Percentiles rank a stretch among this genome's conserved stretches.
These are phyloP conservation scores for Colletotrichum sp. DNA, from an alignment of 2,329 filamentous ascomycete genomes.

Conservation along the genomic window DNA sequence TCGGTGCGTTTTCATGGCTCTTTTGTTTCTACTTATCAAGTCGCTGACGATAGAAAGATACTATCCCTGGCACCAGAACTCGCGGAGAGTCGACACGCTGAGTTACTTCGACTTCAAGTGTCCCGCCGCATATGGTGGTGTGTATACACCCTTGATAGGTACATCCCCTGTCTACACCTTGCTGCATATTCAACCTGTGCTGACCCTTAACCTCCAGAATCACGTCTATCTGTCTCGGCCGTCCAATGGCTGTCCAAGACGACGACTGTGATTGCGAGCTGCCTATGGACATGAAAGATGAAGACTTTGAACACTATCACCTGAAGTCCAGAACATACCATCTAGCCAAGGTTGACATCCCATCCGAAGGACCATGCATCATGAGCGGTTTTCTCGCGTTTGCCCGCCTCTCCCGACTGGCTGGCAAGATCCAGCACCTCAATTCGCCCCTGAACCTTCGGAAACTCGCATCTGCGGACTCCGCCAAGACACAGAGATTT, in stretches of 20 bases:
- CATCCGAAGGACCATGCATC: neutral
- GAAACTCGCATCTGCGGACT: neutral
- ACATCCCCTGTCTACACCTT: neutral
- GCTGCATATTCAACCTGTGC: neutral
- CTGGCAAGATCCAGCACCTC: neutral
- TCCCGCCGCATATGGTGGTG: slow-evolving; percentile 34
- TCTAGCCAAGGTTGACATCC: neutral
- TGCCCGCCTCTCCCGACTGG: neutral
- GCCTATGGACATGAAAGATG: slow-evolving; percentile 28
- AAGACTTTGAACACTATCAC: slow-evolving; percentile 23
- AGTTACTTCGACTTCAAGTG: slow-evolving; percentile 23
- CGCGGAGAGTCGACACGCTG: neutral
- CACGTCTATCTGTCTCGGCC: slow-evolving; percentile 31
- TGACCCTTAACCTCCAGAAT: slow-evolving; percentile 14
- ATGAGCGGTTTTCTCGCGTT: neutral
- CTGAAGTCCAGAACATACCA: neutral
- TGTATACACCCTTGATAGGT: slow-evolving; percentile 31
- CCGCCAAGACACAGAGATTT: neutral
- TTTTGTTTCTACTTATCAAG: fast-evolving
- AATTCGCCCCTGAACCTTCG: neutral
- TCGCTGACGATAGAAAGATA: neutral
- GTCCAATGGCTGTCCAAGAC: slow-evolving; percentile 33
- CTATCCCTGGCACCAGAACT: neutral
- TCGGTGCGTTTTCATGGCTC: neutral
- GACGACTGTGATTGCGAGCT: slow-evolving; percentile 32